Evolutionary conservation across 768 basidiomycete species (phyloP).

Genomic region (Termitomyces titanicus): DNA sequence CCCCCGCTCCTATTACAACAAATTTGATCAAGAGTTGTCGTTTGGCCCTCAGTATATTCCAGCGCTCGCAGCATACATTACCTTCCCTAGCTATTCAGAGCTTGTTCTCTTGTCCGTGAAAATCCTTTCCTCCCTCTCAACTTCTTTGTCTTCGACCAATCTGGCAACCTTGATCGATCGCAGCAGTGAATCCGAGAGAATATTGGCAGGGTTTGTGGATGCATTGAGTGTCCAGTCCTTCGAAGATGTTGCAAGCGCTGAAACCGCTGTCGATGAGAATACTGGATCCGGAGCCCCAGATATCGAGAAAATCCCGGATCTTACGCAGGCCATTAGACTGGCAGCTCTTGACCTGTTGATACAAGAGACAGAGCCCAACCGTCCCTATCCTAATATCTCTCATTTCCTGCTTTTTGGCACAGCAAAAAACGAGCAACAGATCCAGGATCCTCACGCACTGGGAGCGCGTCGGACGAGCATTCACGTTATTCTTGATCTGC

Average conservation of each 20-base stretch:
- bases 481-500: slow-evolving; percentile 75
- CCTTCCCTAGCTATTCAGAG: slow-evolving; percentile 68
- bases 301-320: slow-evolving; percentile 36
- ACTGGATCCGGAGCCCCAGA: slow-evolving; percentile 77
- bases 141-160: slow-evolving; percentile 64
- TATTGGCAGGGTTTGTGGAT: slow-evolving; percentile 73
- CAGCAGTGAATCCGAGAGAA: slow-evolving; percentile 81
- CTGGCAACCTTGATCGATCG: slow-evolving; percentile 77
- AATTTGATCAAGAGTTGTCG: slow-evolving; percentile 71
- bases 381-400: slow-evolving; percentile 76
- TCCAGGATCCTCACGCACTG: slow-evolving; percentile 77
- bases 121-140: slow-evolving; percentile 65
- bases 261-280: slow-evolving; percentile 53
- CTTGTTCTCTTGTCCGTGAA: slow-evolving; percentile 75
- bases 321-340: slow-evolving; percentile 68
- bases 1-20: slow-evolving; percentile 65
- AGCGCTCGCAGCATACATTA: slow-evolving; percentile 77
- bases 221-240: slow-evolving; percentile 59
- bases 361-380: slow-evolving; percentile 60
- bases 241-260: slow-evolving; percentile 58
- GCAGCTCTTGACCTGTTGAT: slow-evolving; percentile 82
- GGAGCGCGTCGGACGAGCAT: slow-evolving; percentile 68
- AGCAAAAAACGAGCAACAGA: slow-evolving; percentile 53
- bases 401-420: slow-evolving; percentile 85
- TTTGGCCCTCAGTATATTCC: slow-evolving; percentile 72